Evolutionary conservation across 2,329 filamentous ascomycete species (phyloP).

Genomic region (Ceratocystis papillata): DNA sequence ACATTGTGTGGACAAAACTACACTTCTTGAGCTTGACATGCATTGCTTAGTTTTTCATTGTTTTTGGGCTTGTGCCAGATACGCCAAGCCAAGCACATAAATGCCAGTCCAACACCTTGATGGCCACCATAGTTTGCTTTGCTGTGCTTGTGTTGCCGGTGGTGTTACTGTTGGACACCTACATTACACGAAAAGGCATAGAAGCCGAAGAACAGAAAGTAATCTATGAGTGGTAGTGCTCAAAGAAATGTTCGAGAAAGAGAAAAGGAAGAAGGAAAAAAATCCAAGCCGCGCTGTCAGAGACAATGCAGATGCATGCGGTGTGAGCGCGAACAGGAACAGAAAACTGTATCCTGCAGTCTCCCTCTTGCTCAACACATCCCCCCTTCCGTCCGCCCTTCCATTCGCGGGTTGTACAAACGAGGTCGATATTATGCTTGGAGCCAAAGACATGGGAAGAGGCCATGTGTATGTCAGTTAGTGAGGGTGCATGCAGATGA

Average conservation of each 20-base stretch:
- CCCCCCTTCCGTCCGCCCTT: neutral
- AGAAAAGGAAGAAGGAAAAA: neutral
- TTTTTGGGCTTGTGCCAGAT: neutral
- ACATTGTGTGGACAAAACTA: neutral
- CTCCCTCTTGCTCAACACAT: neutral
- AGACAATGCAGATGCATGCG: neutral
- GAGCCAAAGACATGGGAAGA: neutral
- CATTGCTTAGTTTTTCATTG: neutral
- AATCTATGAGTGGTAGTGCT: neutral
- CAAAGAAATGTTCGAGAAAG: neutral
- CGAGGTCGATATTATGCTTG: neutral
- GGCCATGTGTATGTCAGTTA: neutral
- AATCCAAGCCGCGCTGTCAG: neutral
- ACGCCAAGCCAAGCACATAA: neutral
- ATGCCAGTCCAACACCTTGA: neutral
- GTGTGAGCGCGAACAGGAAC: neutral
- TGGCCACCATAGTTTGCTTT: conserved; percentile 4
- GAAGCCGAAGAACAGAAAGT: neutral
- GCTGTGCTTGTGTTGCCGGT: neutral
- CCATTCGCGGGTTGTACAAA: neutral
- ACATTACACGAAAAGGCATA: neutral
- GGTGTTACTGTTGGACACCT: neutral
- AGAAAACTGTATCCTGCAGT: neutral
- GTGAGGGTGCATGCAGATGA: neutral
- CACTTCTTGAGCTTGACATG: no score